Conservation (phyloP, 306 rosid species). For the Trifolium subterraneum region DNA sequence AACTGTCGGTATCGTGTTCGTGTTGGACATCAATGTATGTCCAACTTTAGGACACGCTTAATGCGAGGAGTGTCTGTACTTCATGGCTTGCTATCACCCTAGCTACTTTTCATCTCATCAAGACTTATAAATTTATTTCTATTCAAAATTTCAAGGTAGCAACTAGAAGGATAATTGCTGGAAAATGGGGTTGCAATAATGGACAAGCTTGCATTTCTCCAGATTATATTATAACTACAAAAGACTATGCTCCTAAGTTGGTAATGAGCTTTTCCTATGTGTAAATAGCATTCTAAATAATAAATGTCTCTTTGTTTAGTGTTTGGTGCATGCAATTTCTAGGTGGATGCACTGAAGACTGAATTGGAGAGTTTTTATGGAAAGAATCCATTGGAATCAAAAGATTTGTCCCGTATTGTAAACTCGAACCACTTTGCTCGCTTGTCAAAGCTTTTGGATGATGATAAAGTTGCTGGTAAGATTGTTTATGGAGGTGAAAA, state of each 20-base stretch:
- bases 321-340: slow-evolving; percentile 41
- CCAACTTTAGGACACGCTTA: no score
- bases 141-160: slow-evolving; percentile 64
- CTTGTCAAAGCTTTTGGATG: slow-evolving; percentile 83
- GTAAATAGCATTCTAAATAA: slow-evolving; percentile 24
- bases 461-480: slow-evolving; percentile 88
- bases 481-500: slow-evolving; percentile 83
- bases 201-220: slow-evolving; percentile 97
- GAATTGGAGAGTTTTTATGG: slow-evolving; percentile 85
- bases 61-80: no score
- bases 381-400: slow-evolving; percentile 76
- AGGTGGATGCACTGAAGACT: slow-evolving; percentile 78
- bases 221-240: slow-evolving; percentile 78
- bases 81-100: neutral
- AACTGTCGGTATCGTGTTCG: no score
- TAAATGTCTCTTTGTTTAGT: slow-evolving; percentile 32
- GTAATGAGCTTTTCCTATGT: slow-evolving; percentile 52
- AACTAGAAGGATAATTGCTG: slow-evolving; percentile 77
- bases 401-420: slow-evolving; percentile 92
- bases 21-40: no score
- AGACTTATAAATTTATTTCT: slow-evolving; percentile 32
- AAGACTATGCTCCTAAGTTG: slow-evolving; percentile 85
- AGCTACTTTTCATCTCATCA: slow-evolving; percentile 33
- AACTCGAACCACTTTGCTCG: slow-evolving; percentile 84
- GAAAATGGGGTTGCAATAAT: slow-evolving; percentile 93